Percentiles rank a stretch among this genome's conserved stretches.
These are phyloP conservation scores for Penicillium desertorum DNA, from an alignment of 495 filamentous ascomycete species.

Conservation along the genomic window DNA sequence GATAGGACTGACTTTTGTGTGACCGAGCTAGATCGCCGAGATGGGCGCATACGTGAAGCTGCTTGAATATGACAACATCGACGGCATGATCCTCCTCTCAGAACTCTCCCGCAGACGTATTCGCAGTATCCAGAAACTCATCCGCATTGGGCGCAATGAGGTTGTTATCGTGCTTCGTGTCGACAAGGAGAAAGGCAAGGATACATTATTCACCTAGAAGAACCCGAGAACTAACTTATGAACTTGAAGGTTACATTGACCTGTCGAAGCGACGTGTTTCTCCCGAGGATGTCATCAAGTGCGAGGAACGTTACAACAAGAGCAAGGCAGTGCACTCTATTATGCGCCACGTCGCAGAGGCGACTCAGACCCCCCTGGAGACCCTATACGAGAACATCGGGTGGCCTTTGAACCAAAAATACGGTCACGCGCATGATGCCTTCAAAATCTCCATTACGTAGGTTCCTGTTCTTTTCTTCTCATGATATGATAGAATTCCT, in stretches of 20 bases:
- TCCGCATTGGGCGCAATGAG: conserved; percentile 95
- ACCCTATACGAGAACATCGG: conserved; percentile 88
- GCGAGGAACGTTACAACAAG: conserved; percentile 99
- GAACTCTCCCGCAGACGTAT: conserved; percentile 97
- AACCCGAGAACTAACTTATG: conserved; percentile 29
- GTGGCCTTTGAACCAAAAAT: conserved; percentile 97
- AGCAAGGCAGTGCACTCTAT: conserved; percentile 98
- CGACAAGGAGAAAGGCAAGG: conserved; percentile 93
- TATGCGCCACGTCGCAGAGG: conserved; percentile 96
- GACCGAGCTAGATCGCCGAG: conserved; percentile 77
- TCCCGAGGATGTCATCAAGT: conserved; percentile 95
- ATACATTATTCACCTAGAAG: conserved; percentile 2
- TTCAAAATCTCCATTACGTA: conserved; percentile 99
- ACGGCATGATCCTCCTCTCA: conserved; percentile 98
- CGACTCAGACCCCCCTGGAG: conserved; percentile 90
- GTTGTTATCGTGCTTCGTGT: conserved; percentile 97
- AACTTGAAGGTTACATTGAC: conserved; percentile 81
- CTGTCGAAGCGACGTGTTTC: conserved; percentile 96
- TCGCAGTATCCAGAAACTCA: conserved; percentile 96
- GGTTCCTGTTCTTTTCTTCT: conserved; percentile 21
- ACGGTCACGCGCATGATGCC: conserved; percentile 92
- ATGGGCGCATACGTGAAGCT: conserved; percentile 99
- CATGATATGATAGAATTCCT: conserved; percentile 1
- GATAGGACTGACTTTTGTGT: conserved; percentile 12
- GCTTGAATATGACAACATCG: conserved; percentile 98